Evolutionary conservation across 805 yeast genomes (phyloP), one percentile per base, ranked within the genome.

Genomic region (Ogataea angusta): DNA sequence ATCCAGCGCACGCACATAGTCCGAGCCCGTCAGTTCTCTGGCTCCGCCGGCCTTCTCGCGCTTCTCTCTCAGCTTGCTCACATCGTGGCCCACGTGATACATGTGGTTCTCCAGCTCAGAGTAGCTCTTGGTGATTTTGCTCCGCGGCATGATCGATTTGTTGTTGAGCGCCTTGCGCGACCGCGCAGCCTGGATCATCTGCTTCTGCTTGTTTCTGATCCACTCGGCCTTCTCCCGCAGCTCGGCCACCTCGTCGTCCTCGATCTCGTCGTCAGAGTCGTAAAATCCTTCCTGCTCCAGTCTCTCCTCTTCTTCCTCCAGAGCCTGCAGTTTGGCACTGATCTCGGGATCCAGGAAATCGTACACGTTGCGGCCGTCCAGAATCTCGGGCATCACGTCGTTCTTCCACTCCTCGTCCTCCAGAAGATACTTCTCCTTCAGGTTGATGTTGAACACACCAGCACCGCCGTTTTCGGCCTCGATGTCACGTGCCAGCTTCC

Each of bases 351-450:
- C 99, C 64, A 93, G 75, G 82, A 85, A 93, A 68, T 93, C 99
- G 68, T 89, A 91, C 43, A 93, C 96, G 62, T 93, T 93, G 71
- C 80, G 85, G 68, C 99, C 99, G 59, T 93, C 89, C 62, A 93
- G 71, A 40, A 93, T 76, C 72, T 93, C 99, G 19, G 99, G 99
- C 88, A 93, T 88, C 48, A 84, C 76, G 66, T 93, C 99, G 52
- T 88, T 80, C 76, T 91, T 91, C 99, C 99, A 93, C 50, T 87
- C 95, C 38, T 91, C 98, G 62, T 93, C 91, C 53, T 91, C 99
- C 54, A 93, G 73, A 47, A 93, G 53, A 67, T 95, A 93, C 59
- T 82, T 85, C 60, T 91, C 98, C 64, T 89, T 87, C 69, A 93
- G 73, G 70, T 93, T 89, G 61, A 93, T 78, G 70, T 89, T 93